Conservation (phyloP, 192 early-diverging fungal species). For the Chytriomyces sp. region DNA sequence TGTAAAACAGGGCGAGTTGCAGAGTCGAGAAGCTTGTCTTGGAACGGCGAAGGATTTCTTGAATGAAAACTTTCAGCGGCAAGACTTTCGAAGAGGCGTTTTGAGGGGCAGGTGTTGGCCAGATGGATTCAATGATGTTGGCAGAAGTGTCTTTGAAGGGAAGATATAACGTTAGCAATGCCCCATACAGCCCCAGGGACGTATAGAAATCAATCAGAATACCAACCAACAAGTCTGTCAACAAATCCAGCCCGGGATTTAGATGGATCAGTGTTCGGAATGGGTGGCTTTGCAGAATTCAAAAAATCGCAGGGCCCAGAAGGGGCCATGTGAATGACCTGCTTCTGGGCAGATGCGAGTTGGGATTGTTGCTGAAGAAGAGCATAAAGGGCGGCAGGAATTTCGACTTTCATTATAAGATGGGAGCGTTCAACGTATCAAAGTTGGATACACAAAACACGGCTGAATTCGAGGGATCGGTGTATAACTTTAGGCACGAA, state of each 20-base stretch:
- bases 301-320: neutral
- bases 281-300: neutral
- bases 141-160: slow-evolving; percentile 58
- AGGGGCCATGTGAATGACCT: neutral
- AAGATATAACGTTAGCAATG: slow-evolving; percentile 19
- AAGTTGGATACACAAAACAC: neutral
- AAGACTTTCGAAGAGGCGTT: slow-evolving; percentile 35
- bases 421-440: neutral
- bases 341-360: slow-evolving; percentile 12
- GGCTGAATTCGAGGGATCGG: neutral
- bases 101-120: slow-evolving; percentile 34
- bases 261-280: slow-evolving; percentile 9
- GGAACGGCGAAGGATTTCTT: slow-evolving; percentile 76
- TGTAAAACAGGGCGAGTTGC: slow-evolving; percentile 77
- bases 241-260: slow-evolving; percentile 40
- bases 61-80: slow-evolving; percentile 71
- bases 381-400: slow-evolving; percentile 39
- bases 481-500: no score
- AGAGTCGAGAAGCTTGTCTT: slow-evolving; percentile 78
- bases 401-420: slow-evolving; percentile 36
- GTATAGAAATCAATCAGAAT: slow-evolving; percentile 17
- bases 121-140: slow-evolving; percentile 67
- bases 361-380: slow-evolving; percentile 34
- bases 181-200: neutral
- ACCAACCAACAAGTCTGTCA: slow-evolving; percentile 52